Evolutionary conservation across 352 stramenopile genomes (phyloP).

Genomic region (Phytophthora kernoviae): DNA sequence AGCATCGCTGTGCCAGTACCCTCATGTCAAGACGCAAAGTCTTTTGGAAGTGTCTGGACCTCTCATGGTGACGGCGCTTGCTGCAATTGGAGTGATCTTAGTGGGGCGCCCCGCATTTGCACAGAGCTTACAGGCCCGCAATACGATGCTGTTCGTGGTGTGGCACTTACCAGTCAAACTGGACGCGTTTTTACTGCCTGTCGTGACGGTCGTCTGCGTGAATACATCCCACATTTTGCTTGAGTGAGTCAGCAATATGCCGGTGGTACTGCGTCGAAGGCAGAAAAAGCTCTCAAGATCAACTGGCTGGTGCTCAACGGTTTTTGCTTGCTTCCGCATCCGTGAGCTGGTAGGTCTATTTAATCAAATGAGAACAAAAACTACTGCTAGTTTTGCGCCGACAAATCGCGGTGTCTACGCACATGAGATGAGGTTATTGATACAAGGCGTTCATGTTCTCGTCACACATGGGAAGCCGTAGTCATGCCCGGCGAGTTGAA

Average conservation of each 20-base stretch:
- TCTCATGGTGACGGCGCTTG: conserved; percentile 62
- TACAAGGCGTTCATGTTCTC: conserved; percentile 34
- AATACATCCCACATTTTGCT: conserved; percentile 64
- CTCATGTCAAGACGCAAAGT: conserved; percentile 10
- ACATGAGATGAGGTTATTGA: conserved; percentile 32
- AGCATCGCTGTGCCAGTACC: conserved; percentile 36
- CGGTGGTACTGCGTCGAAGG: background rate
- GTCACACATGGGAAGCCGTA: conserved; percentile 40
- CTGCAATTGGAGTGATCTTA: conserved; percentile 54
- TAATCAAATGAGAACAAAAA: conserved; percentile 32
- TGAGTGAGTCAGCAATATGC: conserved; percentile 10
- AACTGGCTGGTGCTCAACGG: conserved; percentile 4
- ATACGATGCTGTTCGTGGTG: conserved; percentile 70
- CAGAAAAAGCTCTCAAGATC: conserved; percentile 3
- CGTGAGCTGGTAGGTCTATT: conserved; percentile 26
- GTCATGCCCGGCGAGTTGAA: conserved; percentile 22
- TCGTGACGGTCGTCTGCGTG: conserved; percentile 67
- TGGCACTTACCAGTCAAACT: conserved; percentile 39
- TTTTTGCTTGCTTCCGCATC: conserved; percentile 6
- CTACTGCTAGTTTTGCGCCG: conserved; percentile 25
- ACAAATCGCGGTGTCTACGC: conserved; percentile 13
- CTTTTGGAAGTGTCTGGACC: conserved; percentile 45
- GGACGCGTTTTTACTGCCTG: conserved; percentile 60
- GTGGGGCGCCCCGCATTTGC: conserved; percentile 19
- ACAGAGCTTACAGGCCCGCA: conserved; percentile 65